Conservation (phyloP, 345 rosid genomes). For the Brassica incana region DNA sequence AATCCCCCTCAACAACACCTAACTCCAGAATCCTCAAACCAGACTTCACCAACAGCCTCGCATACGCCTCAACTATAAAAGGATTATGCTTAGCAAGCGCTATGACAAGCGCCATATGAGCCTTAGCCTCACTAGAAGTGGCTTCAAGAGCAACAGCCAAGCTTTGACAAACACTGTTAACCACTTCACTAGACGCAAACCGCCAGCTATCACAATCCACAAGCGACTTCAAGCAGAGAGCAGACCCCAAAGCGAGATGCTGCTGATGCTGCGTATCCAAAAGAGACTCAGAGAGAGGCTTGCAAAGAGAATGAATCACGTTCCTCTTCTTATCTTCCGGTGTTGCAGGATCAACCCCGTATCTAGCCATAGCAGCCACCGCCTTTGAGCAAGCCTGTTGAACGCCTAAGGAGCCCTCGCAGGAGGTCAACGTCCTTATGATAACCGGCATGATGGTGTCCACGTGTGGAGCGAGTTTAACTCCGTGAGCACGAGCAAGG, state of each 20-base stretch:
- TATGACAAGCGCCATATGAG: constrained; percentile 80
- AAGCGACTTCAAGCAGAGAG: constrained; percentile 89
- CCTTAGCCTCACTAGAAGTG: constrained; percentile 71
- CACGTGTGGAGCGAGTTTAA: constrained; percentile 77
- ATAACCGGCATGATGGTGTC: constrained; percentile 84
- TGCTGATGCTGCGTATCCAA: constrained; percentile 63
- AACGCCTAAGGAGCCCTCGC: constrained; percentile 83
- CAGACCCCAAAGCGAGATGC: constrained; percentile 87
- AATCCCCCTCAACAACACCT: constrained; percentile 65
- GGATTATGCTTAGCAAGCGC: constrained; percentile 86
- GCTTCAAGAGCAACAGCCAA: constrained; percentile 86
- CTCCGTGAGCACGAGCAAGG: constrained; percentile 95
- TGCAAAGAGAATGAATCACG: constrained; percentile 78
- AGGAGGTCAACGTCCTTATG: constrained; percentile 72
- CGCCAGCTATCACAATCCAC: constrained; percentile 92
- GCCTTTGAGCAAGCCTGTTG: constrained; percentile 98
- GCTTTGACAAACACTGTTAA: constrained; percentile 83
- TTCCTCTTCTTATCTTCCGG: constrained; percentile 69
- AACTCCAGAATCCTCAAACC: constrained; percentile 65
- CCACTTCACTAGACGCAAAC: constrained; percentile 79
- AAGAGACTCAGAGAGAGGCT: constrained; percentile 84
- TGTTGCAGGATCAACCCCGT: constrained; percentile 79
- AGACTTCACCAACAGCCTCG: constrained; percentile 73
- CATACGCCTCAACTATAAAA: constrained; percentile 83
- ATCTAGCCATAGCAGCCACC: constrained; percentile 91